Evolutionary conservation across 148 eudicot species (phyloP), one percentile per base, ranked within the genome.

Genomic region (Heliamphora exappendiculata): DNA sequence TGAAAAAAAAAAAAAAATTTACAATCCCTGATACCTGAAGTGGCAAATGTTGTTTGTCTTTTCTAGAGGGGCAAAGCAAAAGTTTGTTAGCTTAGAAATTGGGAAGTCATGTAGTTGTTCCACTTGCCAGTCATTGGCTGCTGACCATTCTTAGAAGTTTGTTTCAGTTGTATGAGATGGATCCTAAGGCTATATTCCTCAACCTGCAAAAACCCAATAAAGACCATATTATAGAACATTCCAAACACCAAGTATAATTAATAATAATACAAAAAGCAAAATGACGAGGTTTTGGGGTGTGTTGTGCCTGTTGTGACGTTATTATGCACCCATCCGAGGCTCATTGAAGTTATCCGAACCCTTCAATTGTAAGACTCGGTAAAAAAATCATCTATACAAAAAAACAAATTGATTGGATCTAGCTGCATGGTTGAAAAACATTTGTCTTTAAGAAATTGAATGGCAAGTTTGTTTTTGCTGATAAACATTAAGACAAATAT

Each of bases 111-210:
- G 41, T 65, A 54, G 76, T 54, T 78, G 78, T 39, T 58, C 58
- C 14, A 67, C 33, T 72, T 55, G 50, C 70, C 53, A 20, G 29
- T 60, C 54, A 62, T 29, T 49, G 54, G 78, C 29, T 62, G 58
- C 55, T 82, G 80, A 75, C 74, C 85, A 82, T 72, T 84, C 76
- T 78, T 81, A 81, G 75, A 64, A 81, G 79, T 83, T 87, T 86
- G 79, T 70, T 75, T 87, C 62, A 80, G 79, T 82, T 92, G 97
- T 86, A 90, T 70, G 59, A 89, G 82, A 75, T 91, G 91, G 31
- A 89, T 89, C 83, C 86, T 76, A 34, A 91, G 85, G 88, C 92
- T 87, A 86, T 85, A 82, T 81, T 89, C 91, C 74, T 81, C 82
- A 63, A 89, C 90, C 92, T 89, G 84, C 33, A 55, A 63, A 59